Base-by-base conservation (phyloP, 2,329 filamentous ascomycete species). In the Cercospora janseana region DNA sequence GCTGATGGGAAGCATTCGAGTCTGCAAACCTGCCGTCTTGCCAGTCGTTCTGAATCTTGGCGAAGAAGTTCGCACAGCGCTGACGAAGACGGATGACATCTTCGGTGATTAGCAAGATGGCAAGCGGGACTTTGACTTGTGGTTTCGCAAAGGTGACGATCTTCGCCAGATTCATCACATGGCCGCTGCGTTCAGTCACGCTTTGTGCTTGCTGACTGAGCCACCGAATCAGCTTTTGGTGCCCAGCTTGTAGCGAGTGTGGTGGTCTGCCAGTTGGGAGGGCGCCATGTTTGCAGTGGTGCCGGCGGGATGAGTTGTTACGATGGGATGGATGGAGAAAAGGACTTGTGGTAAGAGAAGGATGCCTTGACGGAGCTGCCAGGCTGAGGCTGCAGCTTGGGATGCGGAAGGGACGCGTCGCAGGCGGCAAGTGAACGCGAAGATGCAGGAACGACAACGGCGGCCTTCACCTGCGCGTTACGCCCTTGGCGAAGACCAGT, bases 161-260 rank as follows among this genome's bases (percentile, higher is more conserved):
- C 35, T 38, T 38, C 20, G 35, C 35, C 13, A 38, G 20, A 13
- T 38, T 38, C 35, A 23, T 13, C 20, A 23, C 20, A 13, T 38
- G n/a, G 18, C 35, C 35, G 12, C 20, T 23, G 5, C 35, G 35
- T 21, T 38, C 35, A 21, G 35, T 23, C 20, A 38, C 15, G 10
- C 20, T 18, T 4, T 38, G 35, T 24, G 35, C 35, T 38, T 38
- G 35, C 6, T 38, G 35, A 13, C 18, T 38, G 35, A 38, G 35
- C 35, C 35, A 38, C 24, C 35, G n/a, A 10, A 38, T 38, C 10
- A 38, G 6, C 12, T 38, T 38, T 1, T 21, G 5, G 35, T 38
- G 35, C 35, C 35, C 35, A 38, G 20, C 4, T 38, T 38, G 35
- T 38, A 38, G 35, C 35, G 35, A 13, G 35, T 38, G 35, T 38